These are phyloP conservation scores for Solanum peruvianum DNA, from an alignment of 257 asterid genomes.

Conservation along the genomic window DNA sequence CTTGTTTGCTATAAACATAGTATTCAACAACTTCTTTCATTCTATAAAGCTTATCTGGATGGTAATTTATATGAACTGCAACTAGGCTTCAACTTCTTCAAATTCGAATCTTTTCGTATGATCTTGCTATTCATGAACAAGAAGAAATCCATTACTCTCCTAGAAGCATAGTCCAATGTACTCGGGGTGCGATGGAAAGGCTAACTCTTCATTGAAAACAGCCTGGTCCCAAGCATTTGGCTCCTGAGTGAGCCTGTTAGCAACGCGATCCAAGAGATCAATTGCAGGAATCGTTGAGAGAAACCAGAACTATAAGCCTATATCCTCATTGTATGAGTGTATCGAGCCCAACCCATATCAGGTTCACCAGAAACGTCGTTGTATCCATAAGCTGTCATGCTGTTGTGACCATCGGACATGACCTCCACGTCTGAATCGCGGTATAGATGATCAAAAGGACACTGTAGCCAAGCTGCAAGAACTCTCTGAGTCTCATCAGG, in stretches of 20 bases:
- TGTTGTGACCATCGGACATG: constrained; percentile 7
- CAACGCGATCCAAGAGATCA: constrained; percentile 13
- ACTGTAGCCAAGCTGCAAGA: constrained; percentile 10
- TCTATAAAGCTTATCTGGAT: constrained; percentile 7
- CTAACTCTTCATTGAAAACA: constrained; percentile 11
- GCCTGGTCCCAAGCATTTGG: constrained; percentile 1
- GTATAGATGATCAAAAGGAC: constrained; percentile 9
- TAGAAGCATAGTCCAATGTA: constrained; percentile 8
- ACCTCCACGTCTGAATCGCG: constrained; percentile 12
- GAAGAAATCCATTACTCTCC: constrained; percentile 7
- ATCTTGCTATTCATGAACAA: constrained; percentile 14
- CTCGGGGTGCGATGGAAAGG: constrained; percentile 6
- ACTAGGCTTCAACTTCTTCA: constrained; percentile 10
- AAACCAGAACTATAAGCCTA: constrained; percentile 12
- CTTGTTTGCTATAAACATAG: constrained; percentile 11
- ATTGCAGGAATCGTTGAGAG: constrained; percentile 8
- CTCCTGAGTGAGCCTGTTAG: constrained; percentile 2
- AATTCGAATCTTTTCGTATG: neutral
- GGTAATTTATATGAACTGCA: constrained; percentile 8
- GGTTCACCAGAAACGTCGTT: constrained; percentile 11
- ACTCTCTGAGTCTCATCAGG: neutral
- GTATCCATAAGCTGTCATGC: constrained; percentile 9
- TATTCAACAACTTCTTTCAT: constrained; percentile 10
- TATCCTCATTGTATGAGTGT: constrained; percentile 14
- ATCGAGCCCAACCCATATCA: constrained; percentile 9